Base-by-base conservation (phyloP, 73 alveolate species). In the Blepharisma japonicum region DNA sequence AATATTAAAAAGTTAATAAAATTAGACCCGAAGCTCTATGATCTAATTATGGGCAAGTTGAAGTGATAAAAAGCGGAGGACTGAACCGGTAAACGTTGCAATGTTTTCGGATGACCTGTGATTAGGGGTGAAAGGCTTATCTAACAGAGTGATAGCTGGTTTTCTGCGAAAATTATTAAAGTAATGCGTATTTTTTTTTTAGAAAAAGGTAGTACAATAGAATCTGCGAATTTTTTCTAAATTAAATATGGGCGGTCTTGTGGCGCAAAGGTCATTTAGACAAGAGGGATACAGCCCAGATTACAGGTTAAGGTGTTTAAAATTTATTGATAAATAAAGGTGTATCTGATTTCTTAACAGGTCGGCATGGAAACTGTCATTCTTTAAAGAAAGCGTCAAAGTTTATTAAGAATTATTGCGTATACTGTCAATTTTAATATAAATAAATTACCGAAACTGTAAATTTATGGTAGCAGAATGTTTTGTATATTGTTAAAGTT, bases 101-200 rank as follows among this genome's bases (percentile, higher is more conserved):
- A 83, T 20, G 68, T 53, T 27, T 32, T 51, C 77, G 76, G 91
- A 83, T 70, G 91, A 83, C 50, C 48, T 81, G 88, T 81, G 71
- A 42, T 18, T 83, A 83, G 91, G 91, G 88, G 91, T 83, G 91
- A 83, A 83, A 83, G 91, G 87, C 84, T 45, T 53, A 83, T 80
- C 91, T 80, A 83, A 54, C 78, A 23, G 25, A 20, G 91, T 5
- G 88, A 83, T 83, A 83, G 91, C 91, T 83, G 88, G 91, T 83
- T 81, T 81, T 83, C 91, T 74, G 46, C 85, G 91, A 83, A 83
- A 83, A 8, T 32, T 83, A 81, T 83, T 67, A 38, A 54, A 55
- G 91, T 81, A 83, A 27, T 21, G 81, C 81, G 81, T 67, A 18
- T 32, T 20, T 6, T 3, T 45, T 5, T 18, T 4, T 6, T 25